phyloP scores from a whole-genome alignment of 2,329 filamentous ascomycete species.

The Talaromyces sp. region DNA sequence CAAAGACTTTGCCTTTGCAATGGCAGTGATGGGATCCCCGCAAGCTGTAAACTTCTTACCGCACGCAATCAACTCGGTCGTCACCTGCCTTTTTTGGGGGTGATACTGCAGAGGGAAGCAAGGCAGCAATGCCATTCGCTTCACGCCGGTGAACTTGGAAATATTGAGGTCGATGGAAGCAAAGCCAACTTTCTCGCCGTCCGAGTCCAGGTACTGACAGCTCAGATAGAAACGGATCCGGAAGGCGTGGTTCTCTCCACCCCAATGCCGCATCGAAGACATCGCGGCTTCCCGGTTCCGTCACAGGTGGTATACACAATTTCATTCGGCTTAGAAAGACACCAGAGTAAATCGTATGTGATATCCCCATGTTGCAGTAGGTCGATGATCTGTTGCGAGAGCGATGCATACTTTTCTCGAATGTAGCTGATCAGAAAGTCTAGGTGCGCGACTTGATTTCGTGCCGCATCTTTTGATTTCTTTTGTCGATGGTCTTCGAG shows the following conservation, averaged over 20 bases:
- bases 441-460: background rate
- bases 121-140: slow-evolving; percentile 22
- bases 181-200: slow-evolving; percentile 22
- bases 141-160: slow-evolving; percentile 18
- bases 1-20: slow-evolving; percentile 27
- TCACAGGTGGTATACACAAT: background rate
- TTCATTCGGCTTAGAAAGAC: background rate
- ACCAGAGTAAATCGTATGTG: background rate
- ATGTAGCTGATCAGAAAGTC: background rate
- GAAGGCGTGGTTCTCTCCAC: background rate
- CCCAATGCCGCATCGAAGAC: background rate
- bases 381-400: background rate
- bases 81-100: slow-evolving; percentile 17
- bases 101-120: slow-evolving; percentile 28
- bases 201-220: slow-evolving; percentile 17
- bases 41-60: slow-evolving; percentile 22
- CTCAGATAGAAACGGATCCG: too few relatives aligned
- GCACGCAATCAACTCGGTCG: background rate
- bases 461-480: background rate
- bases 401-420: background rate
- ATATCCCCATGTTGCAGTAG: background rate
- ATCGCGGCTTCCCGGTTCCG: background rate
- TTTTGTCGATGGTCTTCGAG: background rate
- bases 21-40: slow-evolving; percentile 22
- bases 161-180: slow-evolving; percentile 19